Conservation (phyloP, 768 basidiomycete genomes). For the Auriscalpium vulgare region DNA sequence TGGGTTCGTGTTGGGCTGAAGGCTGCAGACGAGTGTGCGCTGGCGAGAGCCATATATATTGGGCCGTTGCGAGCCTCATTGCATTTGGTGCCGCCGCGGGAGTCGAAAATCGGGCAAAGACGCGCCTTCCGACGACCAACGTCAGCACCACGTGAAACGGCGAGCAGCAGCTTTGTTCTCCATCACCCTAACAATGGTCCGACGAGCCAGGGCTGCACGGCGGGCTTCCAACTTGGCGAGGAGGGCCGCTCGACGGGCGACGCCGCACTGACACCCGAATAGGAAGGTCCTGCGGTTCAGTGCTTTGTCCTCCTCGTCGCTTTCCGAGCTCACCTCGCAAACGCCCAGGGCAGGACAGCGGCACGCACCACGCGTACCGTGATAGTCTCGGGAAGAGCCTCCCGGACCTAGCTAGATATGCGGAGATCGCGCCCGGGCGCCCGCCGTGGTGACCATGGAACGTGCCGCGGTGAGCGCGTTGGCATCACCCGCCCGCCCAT, state of each 20-base stretch:
- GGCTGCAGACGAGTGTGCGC: too few species aligned
- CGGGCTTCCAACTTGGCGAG: background rate
- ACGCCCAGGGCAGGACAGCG: background rate
- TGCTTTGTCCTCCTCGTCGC: conserved; percentile 15
- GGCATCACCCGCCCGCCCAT: background rate
- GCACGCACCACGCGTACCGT: background rate
- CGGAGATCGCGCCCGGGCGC: background rate
- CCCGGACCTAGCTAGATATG: background rate
- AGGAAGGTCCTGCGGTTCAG: background rate
- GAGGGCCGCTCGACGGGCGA: background rate
- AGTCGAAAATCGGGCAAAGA: background rate
- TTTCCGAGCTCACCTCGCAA: conserved; percentile 1
- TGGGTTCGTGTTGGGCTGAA: too few species aligned
- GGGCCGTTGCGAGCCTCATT: background rate
- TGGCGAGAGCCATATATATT: too few species aligned
- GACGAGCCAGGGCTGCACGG: background rate
- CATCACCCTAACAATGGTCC: background rate
- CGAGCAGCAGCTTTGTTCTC: background rate
- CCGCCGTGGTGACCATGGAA: background rate
- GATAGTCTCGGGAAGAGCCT: background rate
- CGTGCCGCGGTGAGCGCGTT: background rate
- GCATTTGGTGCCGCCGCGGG: background rate
- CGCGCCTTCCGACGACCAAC: background rate
- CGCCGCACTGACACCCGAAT: conserved; percentile 2
- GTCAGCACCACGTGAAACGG: background rate